phyloP scores from a whole-genome alignment of 768 basidiomycete genomes.

The Fomitopsis pulvina region DNA sequence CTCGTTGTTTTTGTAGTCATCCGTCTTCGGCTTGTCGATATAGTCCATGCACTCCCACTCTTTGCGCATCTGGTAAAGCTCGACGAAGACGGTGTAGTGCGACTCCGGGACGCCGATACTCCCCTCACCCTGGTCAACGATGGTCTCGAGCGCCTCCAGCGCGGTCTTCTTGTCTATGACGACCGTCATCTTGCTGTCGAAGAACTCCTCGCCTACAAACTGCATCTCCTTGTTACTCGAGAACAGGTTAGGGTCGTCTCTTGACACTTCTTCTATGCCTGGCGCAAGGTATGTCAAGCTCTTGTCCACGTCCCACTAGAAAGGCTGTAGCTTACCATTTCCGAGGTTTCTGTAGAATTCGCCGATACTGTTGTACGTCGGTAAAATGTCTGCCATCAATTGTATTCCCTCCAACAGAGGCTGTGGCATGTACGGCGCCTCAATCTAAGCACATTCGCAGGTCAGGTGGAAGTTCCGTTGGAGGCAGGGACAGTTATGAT shows the following conservation, averaged over 20 bases:
- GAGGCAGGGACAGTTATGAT: background rate
- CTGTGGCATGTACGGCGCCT: background rate
- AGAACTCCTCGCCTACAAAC: conserved; percentile 10
- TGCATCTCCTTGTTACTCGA: conserved; percentile 9
- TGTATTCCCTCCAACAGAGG: background rate
- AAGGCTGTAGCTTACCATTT: background rate
- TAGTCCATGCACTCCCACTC: conserved; percentile 8
- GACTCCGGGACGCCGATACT: conserved; percentile 10
- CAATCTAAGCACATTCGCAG: conserved; percentile 6
- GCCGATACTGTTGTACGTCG: conserved; percentile 4
- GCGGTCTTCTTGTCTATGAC: conserved; percentile 9
- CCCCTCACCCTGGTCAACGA: conserved; percentile 19
- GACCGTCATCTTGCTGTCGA: conserved; percentile 10
- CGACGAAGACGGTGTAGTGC: conserved; percentile 17
- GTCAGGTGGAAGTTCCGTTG: too few relatives aligned
- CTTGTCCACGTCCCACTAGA: background rate
- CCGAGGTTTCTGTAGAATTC: conserved; percentile 6
- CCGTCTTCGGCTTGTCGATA: conserved; percentile 6
- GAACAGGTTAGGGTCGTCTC: background rate
- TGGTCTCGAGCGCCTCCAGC: conserved; percentile 9
- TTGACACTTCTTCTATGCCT: background rate
- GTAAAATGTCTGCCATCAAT: background rate
- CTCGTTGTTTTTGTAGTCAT: conserved; percentile 3
- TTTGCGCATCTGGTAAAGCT: conserved; percentile 8
- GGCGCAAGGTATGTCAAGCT: background rate